Percentiles rank a stretch among this genome's conserved stretches.
phyloP scores from a whole-genome alignment of 2,329 filamentous ascomycete species.

The Immersiporthe knoxdaviesiana region DNA sequence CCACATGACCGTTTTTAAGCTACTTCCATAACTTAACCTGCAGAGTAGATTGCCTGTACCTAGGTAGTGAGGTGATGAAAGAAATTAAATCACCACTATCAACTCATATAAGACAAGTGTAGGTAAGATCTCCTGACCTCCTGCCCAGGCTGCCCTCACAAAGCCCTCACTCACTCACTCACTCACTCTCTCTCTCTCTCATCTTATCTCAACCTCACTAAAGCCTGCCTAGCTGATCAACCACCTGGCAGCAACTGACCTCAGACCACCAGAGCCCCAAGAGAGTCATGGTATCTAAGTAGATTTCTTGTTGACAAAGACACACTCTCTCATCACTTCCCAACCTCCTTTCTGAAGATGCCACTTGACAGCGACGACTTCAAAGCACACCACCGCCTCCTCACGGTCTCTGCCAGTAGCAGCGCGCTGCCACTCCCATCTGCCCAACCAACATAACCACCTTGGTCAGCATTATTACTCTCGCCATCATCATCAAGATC shows the following conservation, averaged over 20 bases:
- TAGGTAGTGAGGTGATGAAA: no score
- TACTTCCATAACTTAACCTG: no score
- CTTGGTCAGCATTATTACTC: neutral
- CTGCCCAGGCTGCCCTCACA: neutral
- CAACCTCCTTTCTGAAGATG: conserved; percentile 20
- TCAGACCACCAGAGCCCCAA: no score
- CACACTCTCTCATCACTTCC: neutral
- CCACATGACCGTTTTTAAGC: no score
- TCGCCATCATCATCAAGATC: conserved; percentile 11
- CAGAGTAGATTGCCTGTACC: no score
- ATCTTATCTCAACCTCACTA: neutral
- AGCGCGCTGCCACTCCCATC: conserved; percentile 13
- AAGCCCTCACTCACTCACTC: no score
- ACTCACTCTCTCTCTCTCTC: no score
- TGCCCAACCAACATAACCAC: conserved; percentile 12
- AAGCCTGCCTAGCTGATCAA: neutral
- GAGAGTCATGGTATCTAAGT: neutral
- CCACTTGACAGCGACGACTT: conserved; percentile 18
- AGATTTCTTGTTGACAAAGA: neutral
- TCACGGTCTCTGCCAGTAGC: conserved; percentile 21
- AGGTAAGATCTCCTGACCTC: neutral
- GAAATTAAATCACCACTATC: no score
- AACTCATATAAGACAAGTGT: neutral
- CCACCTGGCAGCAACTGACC: neutral
- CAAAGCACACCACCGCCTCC: conserved; percentile 21